Conservation (phyloP, 2,329 filamentous ascomycete genomes). For the Xylariaceae sp. region DNA sequence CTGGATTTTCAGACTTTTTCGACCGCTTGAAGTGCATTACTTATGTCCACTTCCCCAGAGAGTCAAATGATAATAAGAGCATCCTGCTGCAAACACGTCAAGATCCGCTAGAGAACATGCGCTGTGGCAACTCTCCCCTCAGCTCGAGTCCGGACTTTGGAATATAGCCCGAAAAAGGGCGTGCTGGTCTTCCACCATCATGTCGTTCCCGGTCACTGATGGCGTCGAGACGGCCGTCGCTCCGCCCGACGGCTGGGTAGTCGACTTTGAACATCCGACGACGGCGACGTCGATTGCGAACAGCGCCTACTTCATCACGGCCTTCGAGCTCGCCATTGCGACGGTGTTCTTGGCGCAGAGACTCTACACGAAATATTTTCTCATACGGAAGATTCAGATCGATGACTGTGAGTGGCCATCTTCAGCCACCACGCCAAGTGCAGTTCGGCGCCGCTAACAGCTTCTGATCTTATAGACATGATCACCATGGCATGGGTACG, state of each 20-base stretch:
- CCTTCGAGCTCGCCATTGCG: conserved; percentile 3
- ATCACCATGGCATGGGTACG: background rate
- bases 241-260: conserved; percentile 7
- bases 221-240: conserved; percentile 7
- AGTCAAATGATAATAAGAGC: no score
- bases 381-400: conserved; percentile 4
- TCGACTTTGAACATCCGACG: conserved; percentile 7
- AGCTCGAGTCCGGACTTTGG: no score
- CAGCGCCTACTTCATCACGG: conserved; percentile 1
- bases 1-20: no score
- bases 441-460: background rate
- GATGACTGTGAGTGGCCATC: conserved; percentile 8
- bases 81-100: no score
- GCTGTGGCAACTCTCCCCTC: no score
- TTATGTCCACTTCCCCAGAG: no score
- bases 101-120: no score
- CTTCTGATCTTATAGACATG: background rate
- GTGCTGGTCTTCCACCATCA: no score
- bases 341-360: conserved; percentile 5
- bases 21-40: no score
- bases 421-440: background rate
- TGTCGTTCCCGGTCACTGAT: conserved; percentile 1
- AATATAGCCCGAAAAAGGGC: no score
- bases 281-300: background rate
- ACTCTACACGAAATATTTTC: conserved; percentile 8